Evolutionary conservation across 345 rosid genomes (phyloP).

Genomic region (Euphorbia tirucalli): DNA sequence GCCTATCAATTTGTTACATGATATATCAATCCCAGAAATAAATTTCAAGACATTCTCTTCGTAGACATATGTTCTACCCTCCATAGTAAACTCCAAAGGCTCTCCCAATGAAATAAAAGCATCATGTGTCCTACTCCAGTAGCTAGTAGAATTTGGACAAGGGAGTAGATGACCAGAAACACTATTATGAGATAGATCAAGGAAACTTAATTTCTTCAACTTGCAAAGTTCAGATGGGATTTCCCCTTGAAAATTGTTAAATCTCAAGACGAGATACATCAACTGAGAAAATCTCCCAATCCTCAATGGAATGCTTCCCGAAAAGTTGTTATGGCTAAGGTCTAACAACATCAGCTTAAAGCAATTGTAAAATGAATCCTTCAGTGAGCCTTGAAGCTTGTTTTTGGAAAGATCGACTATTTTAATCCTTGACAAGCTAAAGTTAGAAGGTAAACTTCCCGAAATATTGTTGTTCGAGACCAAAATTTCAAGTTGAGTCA

Average conservation of each 20-base stretch:
- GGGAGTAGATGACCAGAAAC: too few species aligned
- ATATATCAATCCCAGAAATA: conserved; percentile 39
- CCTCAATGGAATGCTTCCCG: conserved; percentile 20
- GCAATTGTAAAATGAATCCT: not conserved
- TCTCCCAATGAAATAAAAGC: too few species aligned
- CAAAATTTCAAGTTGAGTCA: not conserved
- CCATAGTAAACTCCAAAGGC: not conserved
- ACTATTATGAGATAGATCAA: too few species aligned
- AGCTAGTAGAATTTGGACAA: not conserved
- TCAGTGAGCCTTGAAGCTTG: conserved; percentile 1
- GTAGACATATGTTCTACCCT: not conserved
- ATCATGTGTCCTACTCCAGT: too few species aligned
- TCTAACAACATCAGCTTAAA: not conserved
- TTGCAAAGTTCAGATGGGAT: too few species aligned
- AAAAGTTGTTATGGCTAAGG: conserved; percentile 16
- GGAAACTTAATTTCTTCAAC: too few species aligned
- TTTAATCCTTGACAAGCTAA: not conserved
- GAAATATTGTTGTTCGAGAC: conserved; percentile 4
- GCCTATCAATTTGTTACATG: conserved; percentile 32
- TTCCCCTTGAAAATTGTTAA: too few species aligned
- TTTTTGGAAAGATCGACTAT: conserved; percentile 11
- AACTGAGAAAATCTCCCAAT: not conserved
- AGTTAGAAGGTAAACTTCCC: not conserved
- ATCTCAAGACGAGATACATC: conserved; percentile 18
- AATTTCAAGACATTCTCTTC: not conserved